These are phyloP conservation scores for Rhodotorula taiwanensis DNA, from an alignment of 768 basidiomycete species.

Conservation along the genomic window DNA sequence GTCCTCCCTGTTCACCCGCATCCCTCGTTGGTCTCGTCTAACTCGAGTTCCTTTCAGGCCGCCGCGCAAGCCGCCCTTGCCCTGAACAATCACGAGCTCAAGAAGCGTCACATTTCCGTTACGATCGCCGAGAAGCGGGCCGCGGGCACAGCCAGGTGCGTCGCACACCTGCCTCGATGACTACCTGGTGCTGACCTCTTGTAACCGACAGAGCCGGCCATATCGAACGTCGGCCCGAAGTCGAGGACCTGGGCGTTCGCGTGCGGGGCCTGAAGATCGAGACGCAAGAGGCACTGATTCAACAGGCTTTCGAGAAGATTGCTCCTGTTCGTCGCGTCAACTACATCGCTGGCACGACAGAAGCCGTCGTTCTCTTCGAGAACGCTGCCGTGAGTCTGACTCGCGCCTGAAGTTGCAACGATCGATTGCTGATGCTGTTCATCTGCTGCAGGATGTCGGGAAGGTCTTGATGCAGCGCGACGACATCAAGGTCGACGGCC, in stretches of 20 bases:
- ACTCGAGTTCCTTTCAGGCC: constrained; percentile 48
- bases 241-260: constrained; percentile 64
- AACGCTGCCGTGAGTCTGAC: constrained; percentile 45
- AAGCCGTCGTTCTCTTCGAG: constrained; percentile 49
- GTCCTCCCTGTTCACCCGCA: not conserved
- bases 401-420: not conserved
- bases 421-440: not conserved
- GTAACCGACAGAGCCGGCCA: not conserved
- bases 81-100: constrained; percentile 80
- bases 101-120: constrained; percentile 81
- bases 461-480: constrained; percentile 65
- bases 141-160: constrained; percentile 54
- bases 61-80: constrained; percentile 64
- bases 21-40: not conserved
- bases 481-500: constrained; percentile 63
- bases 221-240: constrained; percentile 52
- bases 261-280: constrained; percentile 65
- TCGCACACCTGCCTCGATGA: not conserved
- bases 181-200: not conserved
- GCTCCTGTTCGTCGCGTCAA: constrained; percentile 61
- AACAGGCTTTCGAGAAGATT: constrained; percentile 78
- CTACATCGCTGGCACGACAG: constrained; percentile 61
- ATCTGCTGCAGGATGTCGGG: constrained; percentile 65
- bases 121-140: constrained; percentile 72
- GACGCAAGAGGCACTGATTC: constrained; percentile 83